Percentiles rank a stretch among this genome's conserved stretches.
Conservation (phyloP, 1,284 basidiomycete species). For the Crepidotus sp. region DNA sequence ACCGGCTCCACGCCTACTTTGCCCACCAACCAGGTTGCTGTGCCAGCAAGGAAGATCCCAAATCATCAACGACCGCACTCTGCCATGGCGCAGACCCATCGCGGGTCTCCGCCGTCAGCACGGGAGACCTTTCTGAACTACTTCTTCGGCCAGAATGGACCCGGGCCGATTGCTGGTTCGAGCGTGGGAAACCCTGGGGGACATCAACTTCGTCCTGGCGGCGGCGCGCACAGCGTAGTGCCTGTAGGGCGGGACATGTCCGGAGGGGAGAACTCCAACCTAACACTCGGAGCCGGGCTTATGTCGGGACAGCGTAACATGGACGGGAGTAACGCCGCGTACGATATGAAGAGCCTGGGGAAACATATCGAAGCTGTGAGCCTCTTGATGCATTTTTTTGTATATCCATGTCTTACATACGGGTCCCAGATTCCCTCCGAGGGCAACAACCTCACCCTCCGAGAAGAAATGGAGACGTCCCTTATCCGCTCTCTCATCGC, state of each 20-base stretch:
- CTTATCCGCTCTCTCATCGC: conserved; percentile 92
- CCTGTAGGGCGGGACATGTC: conserved; percentile 56
- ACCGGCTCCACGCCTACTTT: conserved; percentile 26
- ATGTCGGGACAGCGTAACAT: conserved; percentile 57
- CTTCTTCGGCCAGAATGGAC: conserved; percentile 84
- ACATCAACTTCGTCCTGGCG: conserved; percentile 11
- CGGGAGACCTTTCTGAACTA: conserved; percentile 91
- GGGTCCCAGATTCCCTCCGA: conserved; percentile 48
- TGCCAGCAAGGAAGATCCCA: conserved; percentile 19
- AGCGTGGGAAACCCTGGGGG: conserved; percentile 30
- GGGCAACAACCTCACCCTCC: conserved; percentile 52
- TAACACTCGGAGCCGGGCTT: conserved; percentile 43
- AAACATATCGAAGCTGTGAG: conserved; percentile 91
- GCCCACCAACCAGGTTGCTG: background rate
- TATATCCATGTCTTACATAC: conserved; percentile 1
- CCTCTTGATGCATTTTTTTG: conserved; percentile 22
- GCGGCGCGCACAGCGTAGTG: conserved; percentile 23
- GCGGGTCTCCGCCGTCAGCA: conserved; percentile 45
- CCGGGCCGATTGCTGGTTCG: conserved; percentile 51
- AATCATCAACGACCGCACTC: conserved; percentile 24
- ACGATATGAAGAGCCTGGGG: conserved; percentile 97
- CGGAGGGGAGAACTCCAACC: conserved; percentile 31
- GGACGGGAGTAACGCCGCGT: conserved; percentile 80
- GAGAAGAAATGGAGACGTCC: conserved; percentile 94
- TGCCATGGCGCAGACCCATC: conserved; percentile 26